Conservation (phyloP, 768 basidiomycete species). For the Mycena kentingensis region DNA sequence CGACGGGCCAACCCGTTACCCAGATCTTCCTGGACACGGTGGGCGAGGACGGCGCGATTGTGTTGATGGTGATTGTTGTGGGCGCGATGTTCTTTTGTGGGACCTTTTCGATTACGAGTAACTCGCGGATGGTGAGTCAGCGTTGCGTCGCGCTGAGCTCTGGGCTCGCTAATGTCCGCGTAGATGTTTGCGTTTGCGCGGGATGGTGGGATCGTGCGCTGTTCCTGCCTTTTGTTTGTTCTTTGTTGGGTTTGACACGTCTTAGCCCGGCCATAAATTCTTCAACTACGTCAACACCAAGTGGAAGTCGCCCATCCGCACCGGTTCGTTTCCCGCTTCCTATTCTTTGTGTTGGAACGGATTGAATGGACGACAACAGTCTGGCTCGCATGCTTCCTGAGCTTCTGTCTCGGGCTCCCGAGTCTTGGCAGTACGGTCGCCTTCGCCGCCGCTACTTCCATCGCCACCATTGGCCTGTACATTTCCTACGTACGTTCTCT, state of each 20-base stretch:
- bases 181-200: constrained; percentile 75
- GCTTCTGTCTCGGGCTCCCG: constrained; percentile 74
- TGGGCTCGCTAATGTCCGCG: neutral
- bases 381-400: constrained; percentile 77
- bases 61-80: constrained; percentile 72
- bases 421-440: constrained; percentile 75
- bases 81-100: constrained; percentile 78
- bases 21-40: constrained; percentile 81
- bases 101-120: constrained; percentile 77
- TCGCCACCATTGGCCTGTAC: constrained; percentile 76
- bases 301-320: constrained; percentile 66
- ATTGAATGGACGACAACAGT: constrained; percentile 40
- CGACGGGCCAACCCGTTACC: constrained; percentile 70
- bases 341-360: neutral
- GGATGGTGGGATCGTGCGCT: constrained; percentile 71
- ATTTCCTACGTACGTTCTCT: constrained; percentile 62
- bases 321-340: constrained; percentile 60
- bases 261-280: constrained; percentile 67
- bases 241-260: too few relatives aligned
- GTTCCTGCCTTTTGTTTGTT: too few relatives aligned
- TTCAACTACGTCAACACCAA: constrained; percentile 62
- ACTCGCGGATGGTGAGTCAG: constrained; percentile 60
- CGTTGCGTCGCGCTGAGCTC: neutral
- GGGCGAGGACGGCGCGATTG: constrained; percentile 72
- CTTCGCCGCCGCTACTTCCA: constrained; percentile 59